These are phyloP conservation scores for Wickerhamomyces hampshirensis DNA, from an alignment of 805 yeast genomes.

Conservation along the genomic window DNA sequence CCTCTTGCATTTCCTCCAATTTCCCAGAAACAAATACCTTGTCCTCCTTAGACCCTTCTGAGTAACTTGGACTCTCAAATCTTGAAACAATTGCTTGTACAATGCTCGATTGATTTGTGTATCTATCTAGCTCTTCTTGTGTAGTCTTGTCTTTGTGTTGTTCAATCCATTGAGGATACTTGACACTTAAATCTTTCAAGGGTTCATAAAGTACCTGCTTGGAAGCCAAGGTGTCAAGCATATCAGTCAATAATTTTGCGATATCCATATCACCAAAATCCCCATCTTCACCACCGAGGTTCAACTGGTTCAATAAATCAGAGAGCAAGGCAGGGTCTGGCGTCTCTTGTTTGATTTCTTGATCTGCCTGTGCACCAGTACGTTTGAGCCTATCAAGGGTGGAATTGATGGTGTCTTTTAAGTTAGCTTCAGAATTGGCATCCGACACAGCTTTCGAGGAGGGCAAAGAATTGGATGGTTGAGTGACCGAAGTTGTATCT, in stretches of 20 bases:
- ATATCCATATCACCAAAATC: conserved; percentile 46
- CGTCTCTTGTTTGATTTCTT: conserved; percentile 45
- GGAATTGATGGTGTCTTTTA: conserved; percentile 72
- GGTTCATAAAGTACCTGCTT: conserved; percentile 88
- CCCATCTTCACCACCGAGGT: conserved; percentile 35
- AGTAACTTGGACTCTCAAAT: conserved; percentile 63
- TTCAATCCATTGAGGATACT: conserved; percentile 67
- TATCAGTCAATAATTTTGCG: conserved; percentile 58
- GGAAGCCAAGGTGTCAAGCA: conserved; percentile 77
- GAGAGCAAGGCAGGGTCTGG: conserved; percentile 46
- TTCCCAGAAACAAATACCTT: conserved; percentile 50
- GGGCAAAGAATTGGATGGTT: no score
- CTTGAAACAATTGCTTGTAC: conserved; percentile 56
- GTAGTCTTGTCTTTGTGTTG: conserved; percentile 39
- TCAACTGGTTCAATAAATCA: conserved; percentile 63
- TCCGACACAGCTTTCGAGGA: no score
- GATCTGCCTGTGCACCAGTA: conserved; percentile 68
- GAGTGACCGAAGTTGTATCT: no score
- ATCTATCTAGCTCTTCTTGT: conserved; percentile 44
- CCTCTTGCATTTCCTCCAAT: conserved; percentile 64
- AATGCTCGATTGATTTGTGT: conserved; percentile 55
- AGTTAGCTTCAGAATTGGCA: conserved; percentile 26
- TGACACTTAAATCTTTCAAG: conserved; percentile 68
- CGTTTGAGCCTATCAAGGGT: conserved; percentile 78
- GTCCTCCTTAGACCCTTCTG: conserved; percentile 37